phyloP scores from a whole-genome alignment of 108 stramenopile species.

The Thalassiosira profunda region DNA sequence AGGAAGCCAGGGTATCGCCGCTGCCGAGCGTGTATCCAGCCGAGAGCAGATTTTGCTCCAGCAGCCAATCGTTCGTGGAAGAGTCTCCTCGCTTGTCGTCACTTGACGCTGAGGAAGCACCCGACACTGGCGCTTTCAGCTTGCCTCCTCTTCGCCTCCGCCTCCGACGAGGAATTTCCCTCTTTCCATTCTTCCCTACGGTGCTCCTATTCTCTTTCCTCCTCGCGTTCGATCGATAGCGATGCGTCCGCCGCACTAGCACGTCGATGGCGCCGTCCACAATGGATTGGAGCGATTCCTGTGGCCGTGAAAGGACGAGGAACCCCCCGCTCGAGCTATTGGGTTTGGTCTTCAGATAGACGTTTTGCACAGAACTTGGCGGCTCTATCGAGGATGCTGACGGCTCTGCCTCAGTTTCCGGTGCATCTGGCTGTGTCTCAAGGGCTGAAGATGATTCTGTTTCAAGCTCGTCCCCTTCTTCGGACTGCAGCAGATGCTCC shows the following conservation, averaged over 20 bases:
- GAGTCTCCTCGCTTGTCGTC: too few species aligned
- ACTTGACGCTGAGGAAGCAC: too few species aligned
- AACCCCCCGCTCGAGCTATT: too few species aligned
- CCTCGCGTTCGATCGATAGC: constrained; percentile 5
- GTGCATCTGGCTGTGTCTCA: neutral
- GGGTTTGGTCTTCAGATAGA: neutral
- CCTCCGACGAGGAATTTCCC: too few species aligned
- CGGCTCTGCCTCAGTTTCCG: neutral
- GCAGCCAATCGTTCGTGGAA: constrained; percentile 36
- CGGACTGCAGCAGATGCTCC: too few species aligned
- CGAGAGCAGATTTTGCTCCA: constrained; percentile 36
- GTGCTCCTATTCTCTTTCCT: neutral
- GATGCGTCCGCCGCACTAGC: constrained; percentile 32
- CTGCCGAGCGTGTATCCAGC: constrained; percentile 30
- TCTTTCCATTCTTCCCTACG: neutral
- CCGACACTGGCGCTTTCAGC: too few species aligned
- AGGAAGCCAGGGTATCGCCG: constrained; percentile 16
- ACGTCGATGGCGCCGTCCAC: constrained; percentile 33
- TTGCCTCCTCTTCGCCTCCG: too few species aligned
- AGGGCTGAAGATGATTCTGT: neutral
- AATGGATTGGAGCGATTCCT: constrained; percentile 39
- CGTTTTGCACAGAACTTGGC: neutral
- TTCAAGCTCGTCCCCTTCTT: neutral
- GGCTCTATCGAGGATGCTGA: neutral
- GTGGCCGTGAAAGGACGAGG: constrained; percentile 9